These are phyloP conservation scores for Pinus taeda DNA, from an alignment of 75 land plant species.

Conservation along the genomic window DNA sequence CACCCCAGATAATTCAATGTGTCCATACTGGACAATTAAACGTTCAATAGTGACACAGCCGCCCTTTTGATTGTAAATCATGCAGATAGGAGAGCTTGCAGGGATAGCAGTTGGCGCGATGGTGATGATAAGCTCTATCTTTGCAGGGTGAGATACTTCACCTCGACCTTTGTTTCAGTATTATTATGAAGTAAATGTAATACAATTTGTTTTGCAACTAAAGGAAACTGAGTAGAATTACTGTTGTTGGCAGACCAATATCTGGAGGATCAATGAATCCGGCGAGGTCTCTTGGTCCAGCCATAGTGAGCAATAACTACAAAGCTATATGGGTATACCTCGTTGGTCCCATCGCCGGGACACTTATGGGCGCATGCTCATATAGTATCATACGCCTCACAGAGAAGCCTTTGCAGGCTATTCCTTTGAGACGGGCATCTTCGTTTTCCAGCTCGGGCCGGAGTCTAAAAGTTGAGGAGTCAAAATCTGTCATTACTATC, in stretches of 20 bases:
- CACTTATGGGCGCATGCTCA: constrained; percentile 65
- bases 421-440: constrained; percentile 20
- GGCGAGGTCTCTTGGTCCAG: constrained; percentile 74
- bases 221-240: neutral
- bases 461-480: too few species aligned
- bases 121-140: constrained; percentile 50
- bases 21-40: too few species aligned
- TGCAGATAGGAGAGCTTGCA: constrained; percentile 50
- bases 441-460: neutral
- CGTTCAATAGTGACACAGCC: too few species aligned
- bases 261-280: constrained; percentile 91
- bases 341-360: constrained; percentile 52
- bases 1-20: too few species aligned
- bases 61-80: neutral
- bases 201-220: too few species aligned
- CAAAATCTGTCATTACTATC: too few species aligned
- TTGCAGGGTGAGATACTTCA: constrained; percentile 55
- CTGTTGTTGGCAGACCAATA: constrained; percentile 42
- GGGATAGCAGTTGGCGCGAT: constrained; percentile 66
- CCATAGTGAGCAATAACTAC: constrained; percentile 51
- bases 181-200: neutral
- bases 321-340: constrained; percentile 65
- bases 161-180: neutral
- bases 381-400: constrained; percentile 71
- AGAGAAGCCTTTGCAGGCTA: constrained; percentile 44